Base-by-base conservation (phyloP, 805 yeast species). In the Metschnikowia cerradonensis region DNA sequence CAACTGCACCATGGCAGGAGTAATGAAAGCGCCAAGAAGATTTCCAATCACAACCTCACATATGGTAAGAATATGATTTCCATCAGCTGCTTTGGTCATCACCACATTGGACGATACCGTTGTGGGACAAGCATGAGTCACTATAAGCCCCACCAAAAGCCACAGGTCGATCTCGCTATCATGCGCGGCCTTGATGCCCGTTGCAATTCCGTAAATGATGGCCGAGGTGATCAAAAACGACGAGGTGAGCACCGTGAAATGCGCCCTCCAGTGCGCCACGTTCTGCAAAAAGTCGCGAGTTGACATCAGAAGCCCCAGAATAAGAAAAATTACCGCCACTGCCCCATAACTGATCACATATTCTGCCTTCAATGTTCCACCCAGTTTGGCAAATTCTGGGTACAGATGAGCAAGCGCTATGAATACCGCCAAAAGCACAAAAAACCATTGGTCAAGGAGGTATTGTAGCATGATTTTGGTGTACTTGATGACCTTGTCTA, bases 71-170 rank as follows among this genome's bases (percentile, higher is more conserved):
- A 86, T 68, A 56, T 82, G 91, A 66, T 90, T 88, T 7, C 96
- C 97, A 57, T 85, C 83, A 0, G 97, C 96, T 52, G 79, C 79
- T 48, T 83, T 78, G 5, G 97, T 90, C 96, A 90, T 90, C 30
- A 90, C 91, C 30, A 90, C 96, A 64, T 90, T 90, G 1, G 96
- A 89, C 0, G 91, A 82, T 17, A 90, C 96, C 0, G 97, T 90
- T 7, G 97, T 90, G 30, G 97, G 97, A 65, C 95, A 88, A 11
- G 92, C 80, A 31, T 88, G 88, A 2, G 96, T 87, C 42, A 89
- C 86, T 17, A 90, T 80, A 52, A 90, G 67, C 0, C 97, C 97
- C 13, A 86, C 86, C 20, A 90, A 70, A 58, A 89, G 78, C 89
- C 94, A 89, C 33, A 79, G 76, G 58, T 83, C 84, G 35, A 90